A percentile compares a stretch with the other conserved stretches of the same genome.
These are phyloP conservation scores for Solanum okadae DNA, from an alignment of 257 asterid genomes.

Conservation along the genomic window DNA sequence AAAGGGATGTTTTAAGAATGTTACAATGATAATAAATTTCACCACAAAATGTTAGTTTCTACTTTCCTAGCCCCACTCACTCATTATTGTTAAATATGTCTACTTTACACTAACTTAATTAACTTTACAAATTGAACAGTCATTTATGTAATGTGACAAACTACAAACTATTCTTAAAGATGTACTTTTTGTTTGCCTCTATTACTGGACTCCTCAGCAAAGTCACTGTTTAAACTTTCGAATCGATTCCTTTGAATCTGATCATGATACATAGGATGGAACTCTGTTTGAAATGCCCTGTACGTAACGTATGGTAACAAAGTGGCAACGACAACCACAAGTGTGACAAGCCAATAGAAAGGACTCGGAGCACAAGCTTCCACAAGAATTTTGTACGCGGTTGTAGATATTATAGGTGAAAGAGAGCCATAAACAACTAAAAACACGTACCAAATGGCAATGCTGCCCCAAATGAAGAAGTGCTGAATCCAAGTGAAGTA, in stretches of 20 bases:
- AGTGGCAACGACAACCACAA: constrained; percentile 47
- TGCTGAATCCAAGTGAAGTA: constrained; percentile 97
- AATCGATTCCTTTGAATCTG: constrained; percentile 31
- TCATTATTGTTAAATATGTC: background rate
- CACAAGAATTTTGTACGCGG: constrained; percentile 55
- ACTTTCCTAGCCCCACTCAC: background rate
- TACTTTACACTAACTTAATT: background rate
- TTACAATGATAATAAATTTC: background rate
- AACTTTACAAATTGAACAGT: constrained; percentile 11
- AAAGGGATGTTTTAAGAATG: background rate
- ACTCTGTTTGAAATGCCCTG: constrained; percentile 59
- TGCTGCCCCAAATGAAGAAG: constrained; percentile 91
- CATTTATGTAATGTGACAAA: background rate
- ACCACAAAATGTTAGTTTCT: background rate
- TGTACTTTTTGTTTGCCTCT: background rate
- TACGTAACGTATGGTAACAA: constrained; percentile 56
- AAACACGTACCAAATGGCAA: constrained; percentile 66
- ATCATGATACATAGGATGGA: constrained; percentile 76
- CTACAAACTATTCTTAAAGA: background rate
- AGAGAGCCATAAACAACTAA: constrained; percentile 55
- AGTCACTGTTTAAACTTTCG: constrained; percentile 17
- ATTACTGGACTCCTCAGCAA: constrained; percentile 3
- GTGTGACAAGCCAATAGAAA: constrained; percentile 58
- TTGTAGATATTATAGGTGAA: constrained; percentile 47
- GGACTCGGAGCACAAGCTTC: constrained; percentile 88